phyloP scores from a whole-genome alignment of 306 rosid species.

The Malus orientalis region DNA sequence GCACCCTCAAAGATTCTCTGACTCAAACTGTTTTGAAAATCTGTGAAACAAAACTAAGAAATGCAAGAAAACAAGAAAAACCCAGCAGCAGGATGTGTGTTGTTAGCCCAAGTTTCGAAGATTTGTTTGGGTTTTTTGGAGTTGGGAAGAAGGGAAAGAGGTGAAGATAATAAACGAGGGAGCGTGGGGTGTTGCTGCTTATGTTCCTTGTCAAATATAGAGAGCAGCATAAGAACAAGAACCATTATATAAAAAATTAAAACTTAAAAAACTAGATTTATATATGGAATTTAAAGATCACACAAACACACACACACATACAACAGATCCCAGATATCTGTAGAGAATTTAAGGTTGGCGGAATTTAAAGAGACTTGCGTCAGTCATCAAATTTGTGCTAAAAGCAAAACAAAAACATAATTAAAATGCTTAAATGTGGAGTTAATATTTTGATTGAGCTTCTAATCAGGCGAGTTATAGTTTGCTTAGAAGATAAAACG shows the following conservation, averaged over 20 bases:
- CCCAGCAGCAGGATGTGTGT: neutral
- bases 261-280: neutral
- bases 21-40: neutral
- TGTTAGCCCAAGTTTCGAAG: neutral
- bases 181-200: conserved; percentile 28
- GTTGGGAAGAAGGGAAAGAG: conserved; percentile 34
- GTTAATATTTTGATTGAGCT: conserved; percentile 10
- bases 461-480: conserved; percentile 1
- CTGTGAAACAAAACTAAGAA: neutral
- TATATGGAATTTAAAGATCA: neutral
- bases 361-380: conserved; percentile 34
- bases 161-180: conserved; percentile 49
- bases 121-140: neutral
- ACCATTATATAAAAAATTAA: neutral
- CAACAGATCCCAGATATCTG: neutral
- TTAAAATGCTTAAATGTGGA: conserved; percentile 18
- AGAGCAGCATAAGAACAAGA: conserved; percentile 1
- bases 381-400: conserved; percentile 11
- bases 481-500: conserved; percentile 15
- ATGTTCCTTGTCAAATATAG: neutral
- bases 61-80: neutral
- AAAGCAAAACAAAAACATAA: conserved; percentile 22
- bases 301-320: neutral
- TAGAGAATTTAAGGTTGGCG: neutral
- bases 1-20: neutral